Conservation (phyloP, 202 grass and related monocot species). For the Carex arenaria region DNA sequence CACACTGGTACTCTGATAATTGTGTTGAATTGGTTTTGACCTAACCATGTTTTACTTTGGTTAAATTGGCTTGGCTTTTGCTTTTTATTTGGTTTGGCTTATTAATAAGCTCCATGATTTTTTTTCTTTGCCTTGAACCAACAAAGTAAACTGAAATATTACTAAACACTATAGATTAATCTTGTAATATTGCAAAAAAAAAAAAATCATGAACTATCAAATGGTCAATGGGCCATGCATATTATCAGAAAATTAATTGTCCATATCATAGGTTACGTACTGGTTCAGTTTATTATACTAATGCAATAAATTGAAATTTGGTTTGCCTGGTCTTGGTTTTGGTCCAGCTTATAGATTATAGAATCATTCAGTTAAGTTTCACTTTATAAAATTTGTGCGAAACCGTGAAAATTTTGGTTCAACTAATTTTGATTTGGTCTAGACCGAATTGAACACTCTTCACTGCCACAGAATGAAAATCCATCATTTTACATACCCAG, state of each 20-base stretch:
- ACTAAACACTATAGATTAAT: neutral
- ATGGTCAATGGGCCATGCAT: neutral
- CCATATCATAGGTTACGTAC: neutral
- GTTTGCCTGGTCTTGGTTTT: neutral
- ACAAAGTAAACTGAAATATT: neutral
- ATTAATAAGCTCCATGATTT: neutral
- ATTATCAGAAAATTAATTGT: neutral
- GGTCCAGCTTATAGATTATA: neutral
- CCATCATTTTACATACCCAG: slow-evolving; percentile 30
- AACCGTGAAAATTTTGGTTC: neutral
- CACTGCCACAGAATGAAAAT: neutral
- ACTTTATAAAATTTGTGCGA: neutral
- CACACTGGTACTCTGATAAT: neutral
- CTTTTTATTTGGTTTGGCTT: neutral
- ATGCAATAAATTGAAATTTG: neutral
- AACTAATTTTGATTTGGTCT: neutral
- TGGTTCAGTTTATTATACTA: neutral
- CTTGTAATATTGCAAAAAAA: neutral
- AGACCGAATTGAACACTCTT: neutral
- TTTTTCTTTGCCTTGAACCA: neutral
- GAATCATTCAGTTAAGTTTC: neutral
- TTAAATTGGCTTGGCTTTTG: neutral
- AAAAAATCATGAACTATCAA: neutral
- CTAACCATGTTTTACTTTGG: neutral
- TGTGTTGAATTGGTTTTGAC: neutral